Evolutionary conservation across 2,329 filamentous ascomycete species (phyloP).

Genomic region (Trichoderma hamatum): DNA sequence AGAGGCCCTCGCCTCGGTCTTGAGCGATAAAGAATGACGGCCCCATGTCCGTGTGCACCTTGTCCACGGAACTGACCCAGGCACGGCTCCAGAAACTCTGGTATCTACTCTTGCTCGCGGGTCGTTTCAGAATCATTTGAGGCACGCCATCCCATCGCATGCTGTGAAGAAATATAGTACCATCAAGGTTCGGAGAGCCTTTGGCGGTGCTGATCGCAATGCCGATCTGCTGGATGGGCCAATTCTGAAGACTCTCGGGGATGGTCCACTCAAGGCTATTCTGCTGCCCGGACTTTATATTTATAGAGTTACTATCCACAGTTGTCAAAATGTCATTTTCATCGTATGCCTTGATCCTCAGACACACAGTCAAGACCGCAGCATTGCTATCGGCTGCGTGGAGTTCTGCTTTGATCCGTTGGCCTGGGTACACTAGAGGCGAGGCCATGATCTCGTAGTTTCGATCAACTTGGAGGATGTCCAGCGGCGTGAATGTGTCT

Average conservation of each 20-base stretch:
- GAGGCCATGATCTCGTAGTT: conserved; percentile 28
- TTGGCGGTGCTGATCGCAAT: conserved; percentile 1
- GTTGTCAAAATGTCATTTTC: not conserved
- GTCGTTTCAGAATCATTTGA: conserved; percentile 15
- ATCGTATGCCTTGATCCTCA: conserved; percentile 22
- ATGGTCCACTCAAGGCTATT: conserved; percentile 12
- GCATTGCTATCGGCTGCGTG: not conserved
- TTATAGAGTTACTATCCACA: not conserved
- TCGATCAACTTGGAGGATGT: conserved; percentile 12
- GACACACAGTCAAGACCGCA: not conserved
- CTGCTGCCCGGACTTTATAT: too few relatives aligned
- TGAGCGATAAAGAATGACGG: conserved; percentile 21
- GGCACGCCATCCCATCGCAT: conserved; percentile 25
- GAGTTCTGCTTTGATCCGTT: conserved; percentile 10
- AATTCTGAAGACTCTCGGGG: conserved; percentile 17
- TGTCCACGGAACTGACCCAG: conserved; percentile 23
- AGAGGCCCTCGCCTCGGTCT: conserved; percentile 34
- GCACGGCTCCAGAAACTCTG: conserved; percentile 25
- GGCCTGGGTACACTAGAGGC: conserved; percentile 26
- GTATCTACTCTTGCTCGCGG: not conserved
- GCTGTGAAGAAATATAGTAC: conserved; percentile 22
- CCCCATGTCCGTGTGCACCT: not conserved
- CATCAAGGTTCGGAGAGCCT: not conserved
- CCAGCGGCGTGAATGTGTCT: conserved; percentile 22
- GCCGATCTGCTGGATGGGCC: conserved; percentile 26